These are phyloP conservation scores for Aspergillus sp. DNA, from an alignment of 2,329 filamentous ascomycete species.

Conservation along the genomic window DNA sequence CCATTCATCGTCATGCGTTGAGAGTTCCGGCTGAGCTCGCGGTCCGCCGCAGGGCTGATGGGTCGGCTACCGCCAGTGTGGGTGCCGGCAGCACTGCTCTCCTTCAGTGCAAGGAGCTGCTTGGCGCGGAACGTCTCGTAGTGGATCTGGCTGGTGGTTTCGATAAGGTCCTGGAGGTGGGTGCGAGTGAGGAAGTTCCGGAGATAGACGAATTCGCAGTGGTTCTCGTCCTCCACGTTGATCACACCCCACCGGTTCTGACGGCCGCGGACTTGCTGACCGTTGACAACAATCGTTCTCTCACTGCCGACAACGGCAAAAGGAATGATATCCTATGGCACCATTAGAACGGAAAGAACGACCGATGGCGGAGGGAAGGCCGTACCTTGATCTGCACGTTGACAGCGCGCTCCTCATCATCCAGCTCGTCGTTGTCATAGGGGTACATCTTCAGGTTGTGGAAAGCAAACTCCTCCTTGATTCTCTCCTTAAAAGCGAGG, in stretches of 20 bases:
- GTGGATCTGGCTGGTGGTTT: constrained; percentile 99
- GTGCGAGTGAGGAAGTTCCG: constrained; percentile 98
- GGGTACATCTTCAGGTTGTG: constrained; percentile 99
- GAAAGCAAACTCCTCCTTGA: constrained; percentile 99
- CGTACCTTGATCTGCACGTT: constrained; percentile 94
- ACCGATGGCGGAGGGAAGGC: background rate
- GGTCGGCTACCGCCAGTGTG: constrained; percentile 73
- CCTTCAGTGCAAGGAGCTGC: constrained; percentile 95
- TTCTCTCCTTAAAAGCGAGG: constrained; percentile 94
- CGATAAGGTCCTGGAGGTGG: constrained; percentile 96
- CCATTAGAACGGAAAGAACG: constrained; percentile 29
- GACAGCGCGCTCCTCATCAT: constrained; percentile 90
- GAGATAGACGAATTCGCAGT: constrained; percentile 99
- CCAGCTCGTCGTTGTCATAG: constrained; percentile 98
- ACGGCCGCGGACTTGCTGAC: constrained; percentile 94
- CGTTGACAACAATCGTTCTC: constrained; percentile 95
- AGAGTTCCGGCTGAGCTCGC: constrained; percentile 94
- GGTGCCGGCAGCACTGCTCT: constrained; percentile 82
- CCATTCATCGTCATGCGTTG: constrained; percentile 99
- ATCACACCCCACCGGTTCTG: constrained; percentile 99
- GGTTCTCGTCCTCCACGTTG: constrained; percentile 98
- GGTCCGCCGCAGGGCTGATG: constrained; percentile 91
- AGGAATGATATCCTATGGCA: constrained; percentile 77
- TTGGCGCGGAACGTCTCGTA: constrained; percentile 99
- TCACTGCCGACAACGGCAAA: constrained; percentile 98